phyloP scores from a whole-genome alignment of 1,139 yeast genomes.

The Diutina neorugosa region DNA sequence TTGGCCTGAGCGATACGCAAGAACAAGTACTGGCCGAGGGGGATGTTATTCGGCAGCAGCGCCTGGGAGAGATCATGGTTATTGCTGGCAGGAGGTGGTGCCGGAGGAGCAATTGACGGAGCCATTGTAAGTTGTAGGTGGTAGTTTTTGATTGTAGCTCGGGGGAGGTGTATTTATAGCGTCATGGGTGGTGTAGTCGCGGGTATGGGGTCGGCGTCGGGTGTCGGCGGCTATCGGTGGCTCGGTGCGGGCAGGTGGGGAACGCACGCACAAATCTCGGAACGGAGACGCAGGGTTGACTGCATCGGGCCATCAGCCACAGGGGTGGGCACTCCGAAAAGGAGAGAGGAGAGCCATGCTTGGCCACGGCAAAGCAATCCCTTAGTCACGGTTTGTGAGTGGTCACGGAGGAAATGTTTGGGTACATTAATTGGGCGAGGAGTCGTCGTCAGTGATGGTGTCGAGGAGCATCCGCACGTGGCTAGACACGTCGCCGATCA shows the following conservation, averaged over 20 bases:
- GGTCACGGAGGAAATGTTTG: no score
- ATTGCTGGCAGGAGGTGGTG: not conserved
- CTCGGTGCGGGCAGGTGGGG: not conserved
- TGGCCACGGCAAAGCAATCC: not conserved
- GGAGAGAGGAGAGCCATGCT: not conserved
- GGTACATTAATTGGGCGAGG: no score
- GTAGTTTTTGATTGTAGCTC: not conserved
- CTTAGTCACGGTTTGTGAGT: no score
- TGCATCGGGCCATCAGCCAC: no score
- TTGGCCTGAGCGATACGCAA: constrained; percentile 24
- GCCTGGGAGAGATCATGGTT: not conserved
- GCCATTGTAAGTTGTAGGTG: not conserved
- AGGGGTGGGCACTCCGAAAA: not conserved
- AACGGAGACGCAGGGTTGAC: not conserved
- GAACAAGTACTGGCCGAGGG: constrained; percentile 24
- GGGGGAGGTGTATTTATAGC: not conserved
- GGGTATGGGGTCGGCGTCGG: not conserved
- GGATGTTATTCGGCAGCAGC: not conserved
- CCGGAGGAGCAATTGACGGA: not conserved
- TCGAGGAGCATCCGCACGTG: no score
- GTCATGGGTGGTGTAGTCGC: not conserved
- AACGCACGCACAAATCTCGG: not conserved
- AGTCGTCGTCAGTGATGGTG: no score
- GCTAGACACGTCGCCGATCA: no score
- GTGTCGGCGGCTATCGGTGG: constrained; percentile 1